A percentile compares a stretch with the other conserved stretches of the same genome.
Conservation (phyloP, 768 basidiomycete species). For the Tricholoma matsutake region DNA sequence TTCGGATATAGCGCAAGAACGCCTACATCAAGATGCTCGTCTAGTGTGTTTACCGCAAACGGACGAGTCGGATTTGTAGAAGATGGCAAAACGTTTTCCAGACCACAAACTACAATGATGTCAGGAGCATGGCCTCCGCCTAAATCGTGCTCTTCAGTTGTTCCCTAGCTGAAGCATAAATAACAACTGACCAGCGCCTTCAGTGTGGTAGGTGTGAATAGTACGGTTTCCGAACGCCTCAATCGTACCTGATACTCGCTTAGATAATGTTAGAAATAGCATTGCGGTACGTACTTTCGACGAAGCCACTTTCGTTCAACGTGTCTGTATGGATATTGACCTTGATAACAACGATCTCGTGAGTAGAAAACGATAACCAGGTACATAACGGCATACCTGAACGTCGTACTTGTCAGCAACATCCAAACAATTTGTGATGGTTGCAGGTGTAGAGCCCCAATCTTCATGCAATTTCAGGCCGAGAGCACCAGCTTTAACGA, state of each 20-base stretch:
- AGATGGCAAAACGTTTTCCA: conserved; percentile 86
- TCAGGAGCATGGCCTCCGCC: conserved; percentile 97
- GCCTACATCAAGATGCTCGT: conserved; percentile 94
- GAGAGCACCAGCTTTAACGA: conserved; percentile 16
- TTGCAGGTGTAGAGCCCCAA: conserved; percentile 89
- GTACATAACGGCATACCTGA: conserved; percentile 52
- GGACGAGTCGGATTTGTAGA: conserved; percentile 98
- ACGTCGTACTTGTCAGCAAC: conserved; percentile 92
- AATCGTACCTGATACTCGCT: conserved; percentile 66
- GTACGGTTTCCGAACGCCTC: conserved; percentile 86
- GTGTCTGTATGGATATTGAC: conserved; percentile 98
- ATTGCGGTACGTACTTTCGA: conserved; percentile 65
- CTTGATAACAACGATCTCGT: conserved; percentile 25
- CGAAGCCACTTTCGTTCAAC: conserved; percentile 95
- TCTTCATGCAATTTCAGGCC: conserved; percentile 97
- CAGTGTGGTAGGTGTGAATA: conserved; percentile 96
- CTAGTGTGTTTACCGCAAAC: conserved; percentile 85
- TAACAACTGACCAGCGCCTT: conserved; percentile 75
- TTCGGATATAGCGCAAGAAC: background rate
- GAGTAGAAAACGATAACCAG: background rate
- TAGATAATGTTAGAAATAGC: background rate
- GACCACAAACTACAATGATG: conserved; percentile 95
- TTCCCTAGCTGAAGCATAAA: background rate
- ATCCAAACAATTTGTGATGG: conserved; percentile 72
- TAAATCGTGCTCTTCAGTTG: conserved; percentile 18